These are phyloP conservation scores for Sugiyamaella xylanicola DNA, from an alignment of 1,139 yeast species.

Conservation along the genomic window DNA sequence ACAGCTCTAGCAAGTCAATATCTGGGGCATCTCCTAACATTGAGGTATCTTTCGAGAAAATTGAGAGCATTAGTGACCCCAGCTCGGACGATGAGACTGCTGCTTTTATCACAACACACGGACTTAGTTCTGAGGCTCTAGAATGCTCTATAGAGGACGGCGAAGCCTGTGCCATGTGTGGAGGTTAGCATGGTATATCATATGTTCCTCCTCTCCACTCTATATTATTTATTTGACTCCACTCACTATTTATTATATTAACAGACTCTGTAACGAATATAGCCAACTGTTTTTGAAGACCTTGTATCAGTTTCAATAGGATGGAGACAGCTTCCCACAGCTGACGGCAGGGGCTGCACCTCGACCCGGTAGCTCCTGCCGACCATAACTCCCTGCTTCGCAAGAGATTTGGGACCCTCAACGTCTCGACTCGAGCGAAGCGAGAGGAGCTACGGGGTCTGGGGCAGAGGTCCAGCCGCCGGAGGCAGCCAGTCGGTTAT, in stretches of 20 bases:
- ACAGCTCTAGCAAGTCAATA: not conserved
- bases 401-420: too few species aligned
- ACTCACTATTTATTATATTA: not conserved
- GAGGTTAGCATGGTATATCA: constrained; percentile 62
- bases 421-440: constrained; percentile 1
- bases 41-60: not conserved
- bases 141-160: constrained; percentile 6
- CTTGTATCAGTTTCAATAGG: not conserved
- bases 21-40: constrained; percentile 1
- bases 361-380: too few species aligned
- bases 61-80: not conserved
- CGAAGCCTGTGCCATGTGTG: constrained; percentile 87
- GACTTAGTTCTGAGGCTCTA: not conserved
- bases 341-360: too few species aligned
- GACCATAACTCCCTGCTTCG: too few species aligned
- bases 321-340: too few species aligned
- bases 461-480: too few species aligned
- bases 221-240: not conserved
- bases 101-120: not conserved
- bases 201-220: not conserved
- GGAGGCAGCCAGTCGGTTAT: too few species aligned
- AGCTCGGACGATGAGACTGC: not conserved
- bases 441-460: not conserved
- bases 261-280: not conserved
- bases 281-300: too few species aligned